These are phyloP conservation scores for Berberis vulgaris DNA, from an alignment of 164 flowering plant species.

Conservation along the genomic window DNA sequence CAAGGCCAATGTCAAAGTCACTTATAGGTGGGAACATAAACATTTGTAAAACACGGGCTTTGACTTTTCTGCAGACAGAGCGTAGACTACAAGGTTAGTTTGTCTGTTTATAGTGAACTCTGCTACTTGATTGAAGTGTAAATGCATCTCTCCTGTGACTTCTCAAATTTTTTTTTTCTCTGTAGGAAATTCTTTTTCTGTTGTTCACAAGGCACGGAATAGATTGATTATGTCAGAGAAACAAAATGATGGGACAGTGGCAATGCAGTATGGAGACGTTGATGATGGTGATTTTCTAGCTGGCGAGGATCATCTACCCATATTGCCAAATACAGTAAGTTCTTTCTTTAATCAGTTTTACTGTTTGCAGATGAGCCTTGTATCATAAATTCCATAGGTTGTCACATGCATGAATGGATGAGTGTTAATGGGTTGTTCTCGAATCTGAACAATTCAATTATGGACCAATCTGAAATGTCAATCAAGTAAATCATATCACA, in stretches of 20 bases:
- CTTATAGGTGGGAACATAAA: slow-evolving; percentile 77
- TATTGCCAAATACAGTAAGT: slow-evolving; percentile 79
- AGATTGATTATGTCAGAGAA: slow-evolving; percentile 75
- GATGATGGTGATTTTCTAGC: slow-evolving; percentile 42
- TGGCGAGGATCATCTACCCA: slow-evolving; percentile 61
- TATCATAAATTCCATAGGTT: too few species aligned
- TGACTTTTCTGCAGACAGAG: slow-evolving; percentile 45
- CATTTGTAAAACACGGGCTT: slow-evolving; percentile 51
- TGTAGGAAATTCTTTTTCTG: too few species aligned
- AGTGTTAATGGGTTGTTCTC: too few species aligned
- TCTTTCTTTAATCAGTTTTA: background rate
- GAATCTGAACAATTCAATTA: too few species aligned
- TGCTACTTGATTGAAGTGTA: too few species aligned
- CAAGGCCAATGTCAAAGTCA: slow-evolving; percentile 57
- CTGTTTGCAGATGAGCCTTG: background rate
- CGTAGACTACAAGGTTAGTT: slow-evolving; percentile 61
- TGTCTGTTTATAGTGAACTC: too few species aligned
- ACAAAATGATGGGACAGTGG: slow-evolving; percentile 71
- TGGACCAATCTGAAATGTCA: too few species aligned
- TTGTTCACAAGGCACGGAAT: slow-evolving; percentile 28
- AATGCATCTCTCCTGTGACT: too few species aligned
- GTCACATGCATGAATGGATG: too few species aligned
- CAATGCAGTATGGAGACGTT: slow-evolving; percentile 62
- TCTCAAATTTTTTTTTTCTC: too few species aligned
- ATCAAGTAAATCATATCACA: too few species aligned